Conservation (phyloP, 2,329 filamentous ascomycete species). For the Pseudophaeomoniella oleicola region DNA sequence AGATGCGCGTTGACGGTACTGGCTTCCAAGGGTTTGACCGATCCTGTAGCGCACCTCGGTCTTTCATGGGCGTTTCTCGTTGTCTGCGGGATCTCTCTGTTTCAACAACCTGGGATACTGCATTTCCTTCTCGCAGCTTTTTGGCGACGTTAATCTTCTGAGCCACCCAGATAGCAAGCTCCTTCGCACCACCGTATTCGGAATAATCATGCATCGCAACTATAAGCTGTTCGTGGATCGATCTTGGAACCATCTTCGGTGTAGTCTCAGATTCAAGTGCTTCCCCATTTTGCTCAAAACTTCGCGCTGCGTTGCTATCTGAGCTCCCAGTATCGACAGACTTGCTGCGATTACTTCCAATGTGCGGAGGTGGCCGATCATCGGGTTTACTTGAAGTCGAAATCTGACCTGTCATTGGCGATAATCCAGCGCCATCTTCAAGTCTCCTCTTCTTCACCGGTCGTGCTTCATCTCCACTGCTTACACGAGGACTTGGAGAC, state of each 20-base stretch:
- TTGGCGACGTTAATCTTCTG: not conserved
- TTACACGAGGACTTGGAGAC: not conserved
- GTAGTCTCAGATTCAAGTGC: not conserved
- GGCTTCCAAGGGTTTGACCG: no score
- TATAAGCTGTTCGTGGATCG: no score
- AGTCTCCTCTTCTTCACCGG: not conserved
- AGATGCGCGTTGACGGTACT: no score
- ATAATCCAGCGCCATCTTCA: not conserved
- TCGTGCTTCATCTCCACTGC: not conserved
- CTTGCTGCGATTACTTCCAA: not conserved
- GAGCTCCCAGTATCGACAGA: not conserved
- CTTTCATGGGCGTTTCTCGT: no score
- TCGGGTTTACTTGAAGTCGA: not conserved
- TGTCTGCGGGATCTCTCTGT: no score
- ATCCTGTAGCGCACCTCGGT: no score
- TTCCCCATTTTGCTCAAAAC: not conserved
- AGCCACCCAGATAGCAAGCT: not conserved
- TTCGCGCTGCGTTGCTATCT: not conserved
- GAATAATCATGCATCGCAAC: not conserved
- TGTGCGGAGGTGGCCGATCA: not conserved
- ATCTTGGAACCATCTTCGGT: not conserved
- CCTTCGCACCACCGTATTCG: not conserved
- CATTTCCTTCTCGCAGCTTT: no score
- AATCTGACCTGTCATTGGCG: not conserved
- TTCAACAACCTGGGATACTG: no score